phyloP scores from a whole-genome alignment of 1,284 basidiomycete species.

The Ceratobasidium sp. region DNA sequence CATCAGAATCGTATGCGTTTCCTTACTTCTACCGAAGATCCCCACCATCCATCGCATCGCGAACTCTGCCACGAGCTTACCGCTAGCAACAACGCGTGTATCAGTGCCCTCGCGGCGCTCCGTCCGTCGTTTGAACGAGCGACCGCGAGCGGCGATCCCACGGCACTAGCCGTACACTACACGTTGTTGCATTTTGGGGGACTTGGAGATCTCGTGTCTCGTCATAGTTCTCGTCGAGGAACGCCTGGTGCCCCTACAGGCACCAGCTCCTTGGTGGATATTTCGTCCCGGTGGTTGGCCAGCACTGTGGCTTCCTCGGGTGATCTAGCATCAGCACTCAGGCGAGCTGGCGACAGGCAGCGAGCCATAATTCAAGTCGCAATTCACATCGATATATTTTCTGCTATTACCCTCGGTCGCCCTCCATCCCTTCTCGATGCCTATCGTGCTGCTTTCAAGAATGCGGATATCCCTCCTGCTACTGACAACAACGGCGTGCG shows the following conservation, averaged over 20 bases:
- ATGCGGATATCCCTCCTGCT: neutral
- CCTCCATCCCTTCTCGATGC: slow-evolving; percentile 38
- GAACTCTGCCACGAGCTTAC: slow-evolving; percentile 30
- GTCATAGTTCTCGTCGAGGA: slow-evolving; percentile 28
- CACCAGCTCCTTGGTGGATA: slow-evolving; percentile 20
- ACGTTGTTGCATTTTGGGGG: slow-evolving; percentile 41
- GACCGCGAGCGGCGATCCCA: slow-evolving; percentile 12
- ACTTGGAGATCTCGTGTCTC: slow-evolving; percentile 32
- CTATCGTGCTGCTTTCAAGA: slow-evolving; percentile 35
- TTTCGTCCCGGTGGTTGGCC: slow-evolving; percentile 37
- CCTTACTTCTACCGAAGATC: slow-evolving; percentile 35
- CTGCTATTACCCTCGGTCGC: slow-evolving; percentile 32
- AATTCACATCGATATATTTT: slow-evolving; percentile 42
- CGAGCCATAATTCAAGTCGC: slow-evolving; percentile 39
- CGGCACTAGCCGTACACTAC: slow-evolving; percentile 17
- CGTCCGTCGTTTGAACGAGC: slow-evolving; percentile 22
- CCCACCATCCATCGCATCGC: slow-evolving; percentile 36
- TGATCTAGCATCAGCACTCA: slow-evolving; percentile 40
- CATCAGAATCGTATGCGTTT: slow-evolving; percentile 43
- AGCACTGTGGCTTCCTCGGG: slow-evolving; percentile 9
- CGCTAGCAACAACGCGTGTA: slow-evolving; percentile 26
- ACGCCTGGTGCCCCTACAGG: slow-evolving; percentile 8
- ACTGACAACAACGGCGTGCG: slow-evolving; percentile 26
- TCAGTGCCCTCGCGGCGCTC: slow-evolving; percentile 23
- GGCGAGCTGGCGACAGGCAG: slow-evolving; percentile 35